Conservation (phyloP, 2,329 filamentous ascomycete genomes). For the Alternaria brassicae region DNA sequence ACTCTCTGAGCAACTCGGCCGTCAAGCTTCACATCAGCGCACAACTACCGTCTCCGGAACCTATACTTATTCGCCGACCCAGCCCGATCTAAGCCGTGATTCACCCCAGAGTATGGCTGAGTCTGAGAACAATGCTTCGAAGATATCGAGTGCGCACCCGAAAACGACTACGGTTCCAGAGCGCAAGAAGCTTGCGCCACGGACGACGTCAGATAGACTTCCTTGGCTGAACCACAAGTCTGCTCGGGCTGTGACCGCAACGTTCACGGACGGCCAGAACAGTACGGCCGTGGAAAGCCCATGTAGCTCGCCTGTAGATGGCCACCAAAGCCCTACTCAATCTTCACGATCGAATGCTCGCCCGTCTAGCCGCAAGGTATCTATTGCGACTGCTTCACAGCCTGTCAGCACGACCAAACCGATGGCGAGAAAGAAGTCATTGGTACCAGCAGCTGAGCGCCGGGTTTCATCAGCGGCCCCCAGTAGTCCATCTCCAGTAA, state of each 20-base stretch:
- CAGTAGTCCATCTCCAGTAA: constrained; percentile 27
- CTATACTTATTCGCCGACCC: not conserved
- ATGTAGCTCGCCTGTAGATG: constrained; percentile 5
- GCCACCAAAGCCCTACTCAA: constrained; percentile 6
- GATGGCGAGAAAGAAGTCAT: constrained; percentile 12
- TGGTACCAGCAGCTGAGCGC: constrained; percentile 9
- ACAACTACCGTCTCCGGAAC: not conserved
- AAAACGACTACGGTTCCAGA: not conserved
- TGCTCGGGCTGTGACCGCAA: constrained; percentile 8
- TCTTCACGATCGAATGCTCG: constrained; percentile 15
- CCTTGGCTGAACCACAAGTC: constrained; percentile 43
- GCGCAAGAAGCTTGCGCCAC: constrained; percentile 19
- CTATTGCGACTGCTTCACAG: not conserved
- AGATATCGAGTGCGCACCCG: not conserved
- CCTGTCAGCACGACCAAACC: constrained; percentile 1
- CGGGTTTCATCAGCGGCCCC: constrained; percentile 9
- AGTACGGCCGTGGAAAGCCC: constrained; percentile 2
- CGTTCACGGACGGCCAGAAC: constrained; percentile 1
- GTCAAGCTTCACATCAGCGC: not conserved
- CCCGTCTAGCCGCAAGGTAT: constrained; percentile 7
- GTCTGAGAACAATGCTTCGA: not conserved
- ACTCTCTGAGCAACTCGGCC: not conserved
- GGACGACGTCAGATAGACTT: constrained; percentile 27
- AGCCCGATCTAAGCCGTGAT: too few species aligned
- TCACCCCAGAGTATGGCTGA: constrained; percentile 4